Evolutionary conservation across 108 stramenopile species (phyloP), one percentile per base, ranked within the genome.

Genomic region (Cyclotella sp.): DNA sequence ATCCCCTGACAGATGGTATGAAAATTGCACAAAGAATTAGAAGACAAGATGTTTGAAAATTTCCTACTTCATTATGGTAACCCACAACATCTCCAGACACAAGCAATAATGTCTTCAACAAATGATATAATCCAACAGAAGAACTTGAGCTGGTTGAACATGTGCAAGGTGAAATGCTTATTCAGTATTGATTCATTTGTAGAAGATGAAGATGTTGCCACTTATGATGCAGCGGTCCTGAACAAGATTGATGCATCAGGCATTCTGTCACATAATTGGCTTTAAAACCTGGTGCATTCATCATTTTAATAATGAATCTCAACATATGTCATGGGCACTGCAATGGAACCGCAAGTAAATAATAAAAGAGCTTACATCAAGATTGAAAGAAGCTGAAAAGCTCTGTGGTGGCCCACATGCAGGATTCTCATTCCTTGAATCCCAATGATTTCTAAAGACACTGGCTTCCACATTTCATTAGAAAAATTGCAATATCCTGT

Each of bases 1-100:
- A 26, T 76, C 22, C 68, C 76, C 19, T 15, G 21, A 0, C 55
- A 69, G 7, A 77, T 77, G 76, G 51, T 63, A 16, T 77, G 59
- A 47, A 40, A 49, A 1, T 12, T 28, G 11, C 58, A 13, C 22
- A 15, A 63, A 27, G 68, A 77, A 29, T 15, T 52, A 19, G 39
- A 70, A 61, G 46, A 69, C 12, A 69, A 60, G 18, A 47, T 69
- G 4, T 65, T 61, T 39, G 44, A 53, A 18, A 45, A 75, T 54
- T 75, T 75, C 53, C 16, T 0, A 27, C 29, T 0, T 0, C 14
- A 65, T 27, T 65, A 53, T 41, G 30, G 0, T 9, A 21, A 75
- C 21, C 11, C 69, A 59, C 30, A 21, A 61, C 34, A 34, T 6
- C 2, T 34, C 34, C 34, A 34, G 34, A 6, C 34, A 34, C 9